phyloP scores from a whole-genome alignment of 352 stramenopile species.

The Pythium plurisporium region DNA sequence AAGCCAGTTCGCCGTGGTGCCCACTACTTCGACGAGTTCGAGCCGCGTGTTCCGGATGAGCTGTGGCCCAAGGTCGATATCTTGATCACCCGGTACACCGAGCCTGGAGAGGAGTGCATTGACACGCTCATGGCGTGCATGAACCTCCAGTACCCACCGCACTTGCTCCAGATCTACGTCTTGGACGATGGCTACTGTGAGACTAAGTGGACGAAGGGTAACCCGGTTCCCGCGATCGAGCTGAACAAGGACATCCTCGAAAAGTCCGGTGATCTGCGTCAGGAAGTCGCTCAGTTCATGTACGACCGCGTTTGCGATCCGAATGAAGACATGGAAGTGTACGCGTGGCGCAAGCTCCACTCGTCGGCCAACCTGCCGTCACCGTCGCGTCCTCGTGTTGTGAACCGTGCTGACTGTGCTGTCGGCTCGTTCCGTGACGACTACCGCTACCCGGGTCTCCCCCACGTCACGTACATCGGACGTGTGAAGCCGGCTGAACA shows the following conservation, averaged over 20 bases:
- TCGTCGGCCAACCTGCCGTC: slow-evolving; percentile 75
- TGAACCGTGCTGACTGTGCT: slow-evolving; percentile 79
- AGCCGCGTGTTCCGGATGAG: slow-evolving; percentile 85
- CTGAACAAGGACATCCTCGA: slow-evolving; percentile 90
- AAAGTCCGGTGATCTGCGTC: slow-evolving; percentile 72
- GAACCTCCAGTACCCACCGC: slow-evolving; percentile 81
- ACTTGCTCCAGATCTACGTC: slow-evolving; percentile 84
- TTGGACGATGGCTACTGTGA: slow-evolving; percentile 89
- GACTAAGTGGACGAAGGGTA: slow-evolving; percentile 86
- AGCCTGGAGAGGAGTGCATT: slow-evolving; percentile 82
- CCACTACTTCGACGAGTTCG: slow-evolving; percentile 88
- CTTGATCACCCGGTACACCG: slow-evolving; percentile 88
- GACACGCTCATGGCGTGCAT: slow-evolving; percentile 84
- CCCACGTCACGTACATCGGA: slow-evolving; percentile 81
- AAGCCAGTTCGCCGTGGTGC: slow-evolving; percentile 82
- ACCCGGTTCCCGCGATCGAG: slow-evolving; percentile 88
- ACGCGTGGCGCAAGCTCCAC: slow-evolving; percentile 83
- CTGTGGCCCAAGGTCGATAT: slow-evolving; percentile 87
- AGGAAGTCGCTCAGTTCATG: slow-evolving; percentile 79
- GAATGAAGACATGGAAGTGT: slow-evolving; percentile 69
- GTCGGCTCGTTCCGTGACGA: slow-evolving; percentile 85
- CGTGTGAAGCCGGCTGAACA: slow-evolving; percentile 87
- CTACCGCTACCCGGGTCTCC: slow-evolving; percentile 83
- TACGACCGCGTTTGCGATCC: slow-evolving; percentile 81
- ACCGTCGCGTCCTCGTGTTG: slow-evolving; percentile 72